Evolutionary conservation across 2,329 filamentous ascomycete genomes (phyloP).

Genomic region (Aspergillus sojae): DNA sequence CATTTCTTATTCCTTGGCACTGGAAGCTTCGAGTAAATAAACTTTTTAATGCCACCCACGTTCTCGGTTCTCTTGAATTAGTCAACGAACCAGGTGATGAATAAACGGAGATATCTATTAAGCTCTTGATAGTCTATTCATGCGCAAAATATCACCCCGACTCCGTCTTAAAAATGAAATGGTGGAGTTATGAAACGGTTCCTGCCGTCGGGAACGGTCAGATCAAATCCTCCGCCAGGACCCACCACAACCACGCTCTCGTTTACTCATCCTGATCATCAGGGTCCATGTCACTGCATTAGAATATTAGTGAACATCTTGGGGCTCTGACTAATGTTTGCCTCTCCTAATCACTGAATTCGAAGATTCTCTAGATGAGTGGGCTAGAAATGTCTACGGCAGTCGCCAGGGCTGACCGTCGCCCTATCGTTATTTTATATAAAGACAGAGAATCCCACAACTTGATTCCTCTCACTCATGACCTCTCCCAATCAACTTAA

Average conservation of each 20-base stretch:
- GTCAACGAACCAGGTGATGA: neutral
- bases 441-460: neutral
- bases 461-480: neutral
- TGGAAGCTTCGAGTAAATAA: neutral
- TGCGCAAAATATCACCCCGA: neutral
- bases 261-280: neutral
- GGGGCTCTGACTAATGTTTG: neutral
- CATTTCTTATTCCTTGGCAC: neutral
- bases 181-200: neutral
- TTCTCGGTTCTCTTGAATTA: neutral
- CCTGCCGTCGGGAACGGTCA: neutral
- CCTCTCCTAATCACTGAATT: neutral
- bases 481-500: neutral
- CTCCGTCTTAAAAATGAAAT: neutral
- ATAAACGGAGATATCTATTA: neutral
- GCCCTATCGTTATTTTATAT: neutral
- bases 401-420: neutral
- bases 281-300: neutral
- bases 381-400: neutral
- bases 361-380: neutral
- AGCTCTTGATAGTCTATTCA: neutral
- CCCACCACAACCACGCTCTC: neutral
- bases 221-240: constrained; percentile 1
- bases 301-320: neutral
- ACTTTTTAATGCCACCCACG: neutral